Base-by-base conservation (phyloP, 139 green algal genomes). In the Micromonas pusilla region DNA sequence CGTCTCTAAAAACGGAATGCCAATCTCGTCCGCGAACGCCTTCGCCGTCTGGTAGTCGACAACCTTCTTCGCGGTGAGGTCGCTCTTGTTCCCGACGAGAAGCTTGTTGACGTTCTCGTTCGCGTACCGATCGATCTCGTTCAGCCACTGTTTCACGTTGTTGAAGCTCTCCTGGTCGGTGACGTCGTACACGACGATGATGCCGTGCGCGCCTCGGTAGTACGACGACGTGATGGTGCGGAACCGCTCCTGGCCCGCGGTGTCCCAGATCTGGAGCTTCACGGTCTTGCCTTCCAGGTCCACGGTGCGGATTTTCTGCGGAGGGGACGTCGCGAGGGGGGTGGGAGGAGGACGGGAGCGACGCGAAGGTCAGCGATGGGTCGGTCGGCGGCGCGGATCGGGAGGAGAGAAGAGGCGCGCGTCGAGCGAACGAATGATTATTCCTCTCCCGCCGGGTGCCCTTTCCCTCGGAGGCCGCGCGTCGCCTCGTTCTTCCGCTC, bases 261-360 rank as follows among this genome's bases (percentile, higher is more conserved):
- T 99, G 85, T 99, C 95, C 95, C 95, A 99, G 80, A 99, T 99
- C 68, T 99, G 95, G 31, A 99, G 87, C 88, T 99, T 99, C 85
- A 99, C 97, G 45, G 97, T 93, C 83, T 99, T 99, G 60, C 95
- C 92, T 62, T 99, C 95, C 33, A 99, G 87, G 79, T 99, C 95
- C 73, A 99, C 95, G 0, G 95, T 99, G 32, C 94, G 86, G 75
- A 99, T 99, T 94, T 99, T 99, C 91, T 97, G 63, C 19, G 63
- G 30, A 33, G 63, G 28, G 19, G 30, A 70, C 6, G 30, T 9
- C 19, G 63, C 9, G 30, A 33, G 63, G 63, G 19, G 19, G 13
- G 63, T 28, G 63, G 63, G 26, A 33, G n/a, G n/a, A n/a, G n/a
- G n/a, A n/a, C n/a, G n/a, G n/a, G n/a, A n/a, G n/a, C n/a, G n/a